Evolutionary conservation across 2,329 filamentous ascomycete genomes (phyloP).

Genomic region (Ophiosphaerella herpotricha): DNA sequence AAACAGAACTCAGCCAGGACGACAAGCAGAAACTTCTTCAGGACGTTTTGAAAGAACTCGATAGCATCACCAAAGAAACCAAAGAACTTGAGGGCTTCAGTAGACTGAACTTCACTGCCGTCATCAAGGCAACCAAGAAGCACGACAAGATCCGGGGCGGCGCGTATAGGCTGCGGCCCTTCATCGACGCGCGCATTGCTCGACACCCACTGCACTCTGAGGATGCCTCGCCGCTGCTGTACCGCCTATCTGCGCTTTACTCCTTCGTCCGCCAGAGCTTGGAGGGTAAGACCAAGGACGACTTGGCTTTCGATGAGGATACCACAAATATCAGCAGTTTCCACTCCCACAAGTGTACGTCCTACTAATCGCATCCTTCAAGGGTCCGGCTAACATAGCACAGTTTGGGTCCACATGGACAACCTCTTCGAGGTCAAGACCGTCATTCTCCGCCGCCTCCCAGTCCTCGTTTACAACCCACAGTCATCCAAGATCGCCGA

Average conservation of each 20-base stretch:
- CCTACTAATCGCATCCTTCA: too few relatives aligned
- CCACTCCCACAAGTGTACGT: conserved; percentile 82
- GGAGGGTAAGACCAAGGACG: conserved; percentile 59
- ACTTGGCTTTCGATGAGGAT: conserved; percentile 52
- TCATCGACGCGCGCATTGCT: conserved; percentile 89
- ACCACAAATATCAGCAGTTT: conserved; percentile 65
- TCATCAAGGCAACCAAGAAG: conserved; percentile 98
- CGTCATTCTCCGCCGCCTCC: conserved; percentile 85
- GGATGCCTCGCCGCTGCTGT: conserved; percentile 86
- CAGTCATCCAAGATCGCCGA: conserved; percentile 82
- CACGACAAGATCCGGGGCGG: conserved; percentile 91
- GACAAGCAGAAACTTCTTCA: conserved; percentile 62
- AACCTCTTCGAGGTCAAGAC: conserved; percentile 98
- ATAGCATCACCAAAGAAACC: conserved; percentile 85
- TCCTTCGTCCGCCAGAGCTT: conserved; percentile 87
- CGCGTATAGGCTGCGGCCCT: conserved; percentile 84
- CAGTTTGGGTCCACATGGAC: conserved; percentile 93
- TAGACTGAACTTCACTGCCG: conserved; percentile 95
- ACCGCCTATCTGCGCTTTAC: conserved; percentile 91
- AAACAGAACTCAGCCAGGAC: conserved; percentile 40
- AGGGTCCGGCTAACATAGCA: conserved; percentile 33
- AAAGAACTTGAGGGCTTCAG: conserved; percentile 95
- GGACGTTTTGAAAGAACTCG: conserved; percentile 78
- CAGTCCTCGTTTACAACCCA: conserved; percentile 90
- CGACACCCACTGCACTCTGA: conserved; percentile 93